Conservation (phyloP, 371 early-diverging fungal species). For the Edhazardia aedis region DNA sequence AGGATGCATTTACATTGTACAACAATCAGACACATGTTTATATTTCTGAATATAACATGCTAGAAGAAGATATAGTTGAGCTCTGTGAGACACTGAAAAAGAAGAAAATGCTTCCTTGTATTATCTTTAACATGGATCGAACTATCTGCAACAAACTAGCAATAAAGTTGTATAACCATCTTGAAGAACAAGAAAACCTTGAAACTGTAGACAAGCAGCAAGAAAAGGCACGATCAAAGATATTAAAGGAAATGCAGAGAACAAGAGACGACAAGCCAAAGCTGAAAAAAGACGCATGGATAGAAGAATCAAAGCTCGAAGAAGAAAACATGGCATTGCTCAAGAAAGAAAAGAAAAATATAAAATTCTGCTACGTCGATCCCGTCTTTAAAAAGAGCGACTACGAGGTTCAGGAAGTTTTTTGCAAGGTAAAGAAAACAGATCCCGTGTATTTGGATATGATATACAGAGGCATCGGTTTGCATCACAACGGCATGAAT, state of each 20-base stretch:
- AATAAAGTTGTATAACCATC: conserved; percentile 23
- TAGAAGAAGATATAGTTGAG: conserved; percentile 34
- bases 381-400: conserved; percentile 33
- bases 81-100: conserved; percentile 32
- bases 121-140: conserved; percentile 50
- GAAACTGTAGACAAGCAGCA: conserved; percentile 13
- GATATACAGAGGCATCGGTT: conserved; percentile 50
- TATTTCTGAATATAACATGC: conserved; percentile 8
- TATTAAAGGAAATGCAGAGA: conserved; percentile 38
- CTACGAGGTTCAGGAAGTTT: conserved; percentile 39
- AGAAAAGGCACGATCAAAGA: conserved; percentile 28
- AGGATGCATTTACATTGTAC: neutral
- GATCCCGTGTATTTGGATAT: conserved; percentile 25
- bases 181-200: conserved; percentile 31
- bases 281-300: conserved; percentile 43
- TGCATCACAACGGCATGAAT: conserved; percentile 49
- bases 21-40: neutral
- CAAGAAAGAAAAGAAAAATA: conserved; percentile 25
- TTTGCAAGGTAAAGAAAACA: conserved; percentile 18
- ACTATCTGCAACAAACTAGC: conserved; percentile 48
- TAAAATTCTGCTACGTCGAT: conserved; percentile 36
- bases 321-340: conserved; percentile 27
- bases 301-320: conserved; percentile 27
- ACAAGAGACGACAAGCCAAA: conserved; percentile 32
- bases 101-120: conserved; percentile 48